Evolutionary conservation across 1,284 basidiomycete species (phyloP).

Genomic region (Stereum hirsutum): DNA sequence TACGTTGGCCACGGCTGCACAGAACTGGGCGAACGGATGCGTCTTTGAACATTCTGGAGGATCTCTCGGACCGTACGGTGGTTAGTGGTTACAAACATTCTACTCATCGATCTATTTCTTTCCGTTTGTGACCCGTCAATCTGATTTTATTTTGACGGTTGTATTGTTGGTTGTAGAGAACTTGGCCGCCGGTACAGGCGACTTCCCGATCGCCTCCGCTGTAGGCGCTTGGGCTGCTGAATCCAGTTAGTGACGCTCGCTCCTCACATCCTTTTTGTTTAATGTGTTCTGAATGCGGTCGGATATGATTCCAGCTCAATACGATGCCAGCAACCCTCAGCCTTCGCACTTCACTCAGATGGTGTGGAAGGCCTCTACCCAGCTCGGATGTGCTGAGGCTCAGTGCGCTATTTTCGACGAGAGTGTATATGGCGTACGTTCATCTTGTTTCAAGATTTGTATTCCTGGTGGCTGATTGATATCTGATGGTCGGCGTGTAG

Average conservation of each 20-base stretch:
- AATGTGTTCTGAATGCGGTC: too few relatives aligned
- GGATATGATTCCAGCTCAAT: conserved; percentile 34
- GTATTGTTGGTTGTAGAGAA: too few relatives aligned
- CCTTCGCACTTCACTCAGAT: conserved; percentile 67
- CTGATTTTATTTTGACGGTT: neutral
- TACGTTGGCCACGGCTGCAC: conserved; percentile 42
- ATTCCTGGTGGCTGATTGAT: neutral
- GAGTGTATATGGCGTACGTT: conserved; percentile 42
- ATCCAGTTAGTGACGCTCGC: conserved; percentile 26
- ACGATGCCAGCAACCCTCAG: conserved; percentile 44
- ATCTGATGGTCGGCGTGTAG: too few relatives aligned
- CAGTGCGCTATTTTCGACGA: conserved; percentile 44
- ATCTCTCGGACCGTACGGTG: conserved; percentile 48
- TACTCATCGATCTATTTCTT: conserved; percentile 1
- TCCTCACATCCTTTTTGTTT: too few relatives aligned
- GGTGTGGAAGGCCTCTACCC: conserved; percentile 57
- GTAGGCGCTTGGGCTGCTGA: conserved; percentile 56
- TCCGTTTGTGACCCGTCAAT: neutral
- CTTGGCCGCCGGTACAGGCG: conserved; percentile 56
- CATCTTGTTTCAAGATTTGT: too few relatives aligned
- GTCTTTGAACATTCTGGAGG: conserved; percentile 57
- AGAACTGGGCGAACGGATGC: conserved; percentile 57
- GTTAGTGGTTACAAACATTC: too few relatives aligned
- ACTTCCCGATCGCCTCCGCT: conserved; percentile 36
- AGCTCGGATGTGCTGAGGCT: conserved; percentile 54